Evolutionary conservation across 805 yeast species (phyloP).

Genomic region (Candida schatavii): DNA sequence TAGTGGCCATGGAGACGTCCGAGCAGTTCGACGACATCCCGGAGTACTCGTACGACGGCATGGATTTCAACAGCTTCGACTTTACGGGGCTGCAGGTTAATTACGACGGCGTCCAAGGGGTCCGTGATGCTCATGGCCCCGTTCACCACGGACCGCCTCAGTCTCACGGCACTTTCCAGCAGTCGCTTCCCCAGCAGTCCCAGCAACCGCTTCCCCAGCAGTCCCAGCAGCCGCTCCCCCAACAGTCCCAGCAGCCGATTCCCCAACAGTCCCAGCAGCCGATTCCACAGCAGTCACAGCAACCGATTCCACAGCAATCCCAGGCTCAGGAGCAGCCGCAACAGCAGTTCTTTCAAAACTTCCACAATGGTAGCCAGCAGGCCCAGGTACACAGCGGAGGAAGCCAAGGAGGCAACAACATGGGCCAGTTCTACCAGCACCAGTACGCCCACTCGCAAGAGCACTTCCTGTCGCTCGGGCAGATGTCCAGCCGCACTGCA

Average conservation of each 20-base stretch:
- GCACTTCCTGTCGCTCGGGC: conserved; percentile 1
- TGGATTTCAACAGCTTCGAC: too few relatives aligned
- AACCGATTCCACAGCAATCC: background rate
- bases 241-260: background rate
- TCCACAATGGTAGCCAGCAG: background rate
- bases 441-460: conserved; percentile 7
- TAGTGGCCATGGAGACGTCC: too few relatives aligned
- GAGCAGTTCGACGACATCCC: too few relatives aligned
- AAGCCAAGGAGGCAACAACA: conserved; percentile 9
- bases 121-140: too few relatives aligned
- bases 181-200: background rate
- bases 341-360: background rate
- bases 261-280: background rate
- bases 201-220: background rate
- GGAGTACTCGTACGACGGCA: too few relatives aligned
- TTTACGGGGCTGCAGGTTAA: too few relatives aligned
- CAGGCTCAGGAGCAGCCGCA: background rate
- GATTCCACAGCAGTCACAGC: background rate
- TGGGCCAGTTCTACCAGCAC: conserved; percentile 15
- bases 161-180: too few relatives aligned
- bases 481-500: too few relatives aligned
- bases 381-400: conserved; percentile 1
- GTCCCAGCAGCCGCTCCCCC: background rate
- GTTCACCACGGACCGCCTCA: too few relatives aligned
- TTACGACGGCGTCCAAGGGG: too few relatives aligned